Evolutionary conservation across 2,329 filamentous ascomycete genomes (phyloP).

Genomic region (Ploettnerulaceae sp.): DNA sequence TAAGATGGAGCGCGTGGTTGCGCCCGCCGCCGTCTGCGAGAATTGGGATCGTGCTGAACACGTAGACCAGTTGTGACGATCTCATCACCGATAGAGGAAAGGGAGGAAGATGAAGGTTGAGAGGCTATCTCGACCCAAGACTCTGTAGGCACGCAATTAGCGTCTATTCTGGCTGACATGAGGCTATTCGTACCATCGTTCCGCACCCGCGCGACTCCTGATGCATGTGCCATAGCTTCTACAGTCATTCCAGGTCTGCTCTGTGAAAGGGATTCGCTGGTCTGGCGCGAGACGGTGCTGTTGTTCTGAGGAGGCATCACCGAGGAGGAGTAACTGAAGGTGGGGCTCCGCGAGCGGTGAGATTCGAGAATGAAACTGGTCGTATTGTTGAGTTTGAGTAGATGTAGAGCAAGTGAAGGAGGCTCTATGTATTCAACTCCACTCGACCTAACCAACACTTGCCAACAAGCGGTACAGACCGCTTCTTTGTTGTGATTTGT

Average conservation of each 20-base stretch:
- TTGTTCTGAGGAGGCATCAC: constrained; percentile 11
- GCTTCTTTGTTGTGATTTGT: constrained; percentile 4
- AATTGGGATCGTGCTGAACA: constrained; percentile 61
- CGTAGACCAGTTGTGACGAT: constrained; percentile 85
- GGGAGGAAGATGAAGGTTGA: constrained; percentile 86
- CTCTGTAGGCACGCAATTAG: constrained; percentile 49
- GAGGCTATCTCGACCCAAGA: constrained; percentile 96
- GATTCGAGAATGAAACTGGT: constrained; percentile 1
- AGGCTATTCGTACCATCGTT: constrained; percentile 26
- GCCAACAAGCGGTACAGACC: constrained; percentile 1
- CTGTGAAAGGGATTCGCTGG: background rate
- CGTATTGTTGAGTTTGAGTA: too few relatives aligned
- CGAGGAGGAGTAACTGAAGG: constrained; percentile 4
- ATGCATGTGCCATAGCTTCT: background rate
- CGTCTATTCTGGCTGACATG: background rate
- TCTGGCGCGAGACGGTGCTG: constrained; percentile 14
- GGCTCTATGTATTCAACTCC: background rate
- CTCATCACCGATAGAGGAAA: constrained; percentile 81
- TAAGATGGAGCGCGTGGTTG: constrained; percentile 37
- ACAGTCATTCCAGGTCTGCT: background rate
- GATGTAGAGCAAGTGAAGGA: constrained; percentile 4
- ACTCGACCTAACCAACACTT: background rate
- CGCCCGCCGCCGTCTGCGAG: constrained; percentile 52
- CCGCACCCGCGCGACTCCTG: constrained; percentile 22
- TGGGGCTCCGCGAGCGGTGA: constrained; percentile 15